A percentile compares a stretch with the other conserved stretches of the same genome.
Conservation (phyloP, 2,329 filamentous ascomycete species). For the Orbilia javanica region DNA sequence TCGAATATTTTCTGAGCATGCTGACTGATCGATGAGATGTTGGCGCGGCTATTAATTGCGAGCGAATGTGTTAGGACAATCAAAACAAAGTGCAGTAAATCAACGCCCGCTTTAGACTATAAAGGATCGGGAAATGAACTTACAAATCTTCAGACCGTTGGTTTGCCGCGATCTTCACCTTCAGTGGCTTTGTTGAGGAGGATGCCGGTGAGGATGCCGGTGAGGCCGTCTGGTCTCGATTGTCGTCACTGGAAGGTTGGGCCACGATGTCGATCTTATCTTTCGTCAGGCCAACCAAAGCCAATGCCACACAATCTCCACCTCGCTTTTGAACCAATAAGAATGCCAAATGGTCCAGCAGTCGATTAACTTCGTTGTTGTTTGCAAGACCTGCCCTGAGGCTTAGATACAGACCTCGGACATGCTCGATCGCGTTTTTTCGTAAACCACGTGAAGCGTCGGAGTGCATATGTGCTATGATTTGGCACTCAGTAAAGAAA, state of each 20-base stretch:
- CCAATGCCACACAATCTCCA: not conserved
- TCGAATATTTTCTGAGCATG: not conserved
- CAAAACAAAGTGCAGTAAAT: no score
- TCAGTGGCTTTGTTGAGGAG: not conserved
- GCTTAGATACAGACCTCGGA: no score
- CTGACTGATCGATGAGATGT: not conserved
- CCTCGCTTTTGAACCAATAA: not conserved
- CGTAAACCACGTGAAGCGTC: not conserved
- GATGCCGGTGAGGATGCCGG: not conserved
- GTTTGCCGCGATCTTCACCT: not conserved
- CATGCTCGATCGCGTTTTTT: not conserved
- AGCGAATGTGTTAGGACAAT: no score
- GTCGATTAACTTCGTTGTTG: not conserved
- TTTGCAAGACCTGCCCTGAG: not conserved
- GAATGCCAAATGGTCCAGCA: not conserved
- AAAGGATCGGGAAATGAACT: no score
- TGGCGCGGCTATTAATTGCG: no score
- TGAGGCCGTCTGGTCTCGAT: no score
- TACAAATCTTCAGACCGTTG: no score
- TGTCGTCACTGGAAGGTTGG: not conserved
- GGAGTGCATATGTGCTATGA: not conserved
- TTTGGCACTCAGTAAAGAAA: not conserved
- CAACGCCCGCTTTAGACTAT: no score
- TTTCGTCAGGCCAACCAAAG: not conserved
- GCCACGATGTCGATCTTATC: constrained; percentile 4